Conservation (phyloP, 805 yeast genomes). For the Barnettozyma siamensis region DNA sequence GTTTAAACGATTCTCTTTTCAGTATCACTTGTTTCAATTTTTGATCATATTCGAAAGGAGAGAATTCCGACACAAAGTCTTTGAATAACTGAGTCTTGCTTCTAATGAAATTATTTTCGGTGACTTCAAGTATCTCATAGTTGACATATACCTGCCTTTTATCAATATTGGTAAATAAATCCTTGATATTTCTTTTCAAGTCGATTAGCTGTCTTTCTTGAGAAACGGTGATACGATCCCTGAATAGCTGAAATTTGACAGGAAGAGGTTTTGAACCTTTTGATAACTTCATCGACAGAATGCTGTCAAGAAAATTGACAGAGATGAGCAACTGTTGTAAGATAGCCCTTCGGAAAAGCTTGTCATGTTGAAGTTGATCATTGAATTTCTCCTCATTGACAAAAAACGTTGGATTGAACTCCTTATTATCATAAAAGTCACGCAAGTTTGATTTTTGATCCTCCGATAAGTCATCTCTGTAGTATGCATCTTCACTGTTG, state of each 20-base stretch:
- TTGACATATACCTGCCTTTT: constrained; percentile 1
- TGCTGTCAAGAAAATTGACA: neutral
- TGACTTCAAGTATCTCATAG: neutral
- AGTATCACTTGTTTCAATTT: constrained; percentile 1
- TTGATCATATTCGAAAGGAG: constrained; percentile 3
- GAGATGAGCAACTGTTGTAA: constrained; percentile 7
- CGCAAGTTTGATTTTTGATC: constrained; percentile 9
- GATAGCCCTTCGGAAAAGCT: constrained; percentile 13
- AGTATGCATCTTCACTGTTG: constrained; percentile 7
- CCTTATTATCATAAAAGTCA: constrained; percentile 12
- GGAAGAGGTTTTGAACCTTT: neutral
- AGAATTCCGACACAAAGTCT: constrained; percentile 3
- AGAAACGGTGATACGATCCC: neutral
- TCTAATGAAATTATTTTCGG: constrained; percentile 7
- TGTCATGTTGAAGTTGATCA: constrained; percentile 15
- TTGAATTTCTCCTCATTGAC: constrained; percentile 12
- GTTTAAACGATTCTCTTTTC: constrained; percentile 7
- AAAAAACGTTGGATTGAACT: constrained; percentile 15
- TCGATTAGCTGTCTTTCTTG: neutral
- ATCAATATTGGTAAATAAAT: constrained; percentile 1
- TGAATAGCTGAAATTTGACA: neutral
- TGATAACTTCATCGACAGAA: neutral
- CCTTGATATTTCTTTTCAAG: constrained; percentile 4
- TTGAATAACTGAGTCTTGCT: constrained; percentile 10
- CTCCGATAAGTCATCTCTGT: constrained; percentile 8